phyloP scores from a whole-genome alignment of 768 basidiomycete genomes.

The Phaffia australis region DNA sequence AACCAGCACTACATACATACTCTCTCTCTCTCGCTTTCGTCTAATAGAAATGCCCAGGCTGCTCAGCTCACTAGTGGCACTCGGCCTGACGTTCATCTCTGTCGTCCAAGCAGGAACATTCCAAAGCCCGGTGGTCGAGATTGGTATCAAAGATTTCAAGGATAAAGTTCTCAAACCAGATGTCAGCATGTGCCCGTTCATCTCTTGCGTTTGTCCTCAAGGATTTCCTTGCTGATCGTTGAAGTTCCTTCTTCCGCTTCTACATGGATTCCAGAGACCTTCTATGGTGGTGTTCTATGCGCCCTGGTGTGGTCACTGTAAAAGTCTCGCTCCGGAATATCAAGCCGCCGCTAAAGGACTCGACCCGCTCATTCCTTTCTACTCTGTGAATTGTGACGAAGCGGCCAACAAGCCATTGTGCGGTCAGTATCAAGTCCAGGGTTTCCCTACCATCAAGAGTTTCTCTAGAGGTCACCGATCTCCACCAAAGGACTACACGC shows the following conservation, averaged over 20 bases:
- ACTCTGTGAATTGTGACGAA: constrained; percentile 87
- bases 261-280: constrained; percentile 11
- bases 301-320: constrained; percentile 76
- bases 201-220: constrained; percentile 6
- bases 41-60: no score
- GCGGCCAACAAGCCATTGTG: constrained; percentile 65
- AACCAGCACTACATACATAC: no score
- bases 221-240: constrained; percentile 1
- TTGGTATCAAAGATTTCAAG: constrained; percentile 15
- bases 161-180: constrained; percentile 12
- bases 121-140: constrained; percentile 7
- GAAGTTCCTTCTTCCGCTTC: background rate
- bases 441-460: constrained; percentile 90
- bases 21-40: no score
- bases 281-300: constrained; percentile 76
- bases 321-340: constrained; percentile 73
- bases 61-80: background rate
- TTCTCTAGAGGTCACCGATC: constrained; percentile 65
- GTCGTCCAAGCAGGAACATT: constrained; percentile 19
- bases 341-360: constrained; percentile 68
- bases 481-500: constrained; percentile 55
- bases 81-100: constrained; percentile 4
- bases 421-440: constrained; percentile 67
- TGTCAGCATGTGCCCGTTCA: constrained; percentile 10
- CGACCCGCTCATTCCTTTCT: constrained; percentile 70